Evolutionary conservation across 768 basidiomycete species (phyloP).

Genomic region (Auricularia cornea): DNA sequence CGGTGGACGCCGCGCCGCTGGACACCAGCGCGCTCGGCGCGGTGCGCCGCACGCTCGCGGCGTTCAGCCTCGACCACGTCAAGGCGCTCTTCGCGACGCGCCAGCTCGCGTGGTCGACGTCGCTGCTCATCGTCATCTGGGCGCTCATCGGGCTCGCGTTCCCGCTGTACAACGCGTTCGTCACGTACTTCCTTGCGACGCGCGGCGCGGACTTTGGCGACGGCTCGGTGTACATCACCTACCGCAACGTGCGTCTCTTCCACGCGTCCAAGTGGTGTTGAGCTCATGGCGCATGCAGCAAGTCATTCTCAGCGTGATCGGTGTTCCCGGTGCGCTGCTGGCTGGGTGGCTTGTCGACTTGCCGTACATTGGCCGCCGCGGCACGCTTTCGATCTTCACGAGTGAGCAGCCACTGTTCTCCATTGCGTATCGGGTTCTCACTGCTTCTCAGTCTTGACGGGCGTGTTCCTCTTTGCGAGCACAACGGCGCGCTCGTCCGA

Average conservation of each 20-base stretch:
- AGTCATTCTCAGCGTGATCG: slow-evolving; percentile 49
- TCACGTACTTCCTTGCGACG: slow-evolving; percentile 49
- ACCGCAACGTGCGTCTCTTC: slow-evolving; percentile 49
- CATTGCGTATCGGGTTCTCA: slow-evolving; percentile 6
- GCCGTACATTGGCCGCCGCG: slow-evolving; percentile 42
- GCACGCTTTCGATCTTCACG: slow-evolving; percentile 45
- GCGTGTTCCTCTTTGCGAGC: slow-evolving; percentile 47
- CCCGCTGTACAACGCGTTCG: slow-evolving; percentile 53
- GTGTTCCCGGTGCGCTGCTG: slow-evolving; percentile 48
- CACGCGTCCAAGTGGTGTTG: too few species aligned
- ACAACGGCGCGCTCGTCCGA: slow-evolving; percentile 48
- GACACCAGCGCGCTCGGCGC: slow-evolving; percentile 32
- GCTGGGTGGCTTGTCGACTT: slow-evolving; percentile 49
- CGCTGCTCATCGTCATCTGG: slow-evolving; percentile 44
- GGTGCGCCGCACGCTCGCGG: slow-evolving; percentile 30
- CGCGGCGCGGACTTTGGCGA: slow-evolving; percentile 65
- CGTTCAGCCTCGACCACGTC: slow-evolving; percentile 36
- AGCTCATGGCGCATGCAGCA: too few species aligned
- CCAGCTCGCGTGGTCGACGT: slow-evolving; percentile 43
- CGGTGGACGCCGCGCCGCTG: slow-evolving; percentile 13
- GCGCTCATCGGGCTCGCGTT: slow-evolving; percentile 71
- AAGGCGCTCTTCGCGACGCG: slow-evolving; percentile 42
- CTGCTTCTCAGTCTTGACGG: slow-evolving; percentile 35
- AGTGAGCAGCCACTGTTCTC: slow-evolving; percentile 20
- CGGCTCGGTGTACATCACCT: slow-evolving; percentile 59